Evolutionary conservation across 2,329 filamentous ascomycete genomes (phyloP).

Genomic region (Pseudocercospora macadamiae): DNA sequence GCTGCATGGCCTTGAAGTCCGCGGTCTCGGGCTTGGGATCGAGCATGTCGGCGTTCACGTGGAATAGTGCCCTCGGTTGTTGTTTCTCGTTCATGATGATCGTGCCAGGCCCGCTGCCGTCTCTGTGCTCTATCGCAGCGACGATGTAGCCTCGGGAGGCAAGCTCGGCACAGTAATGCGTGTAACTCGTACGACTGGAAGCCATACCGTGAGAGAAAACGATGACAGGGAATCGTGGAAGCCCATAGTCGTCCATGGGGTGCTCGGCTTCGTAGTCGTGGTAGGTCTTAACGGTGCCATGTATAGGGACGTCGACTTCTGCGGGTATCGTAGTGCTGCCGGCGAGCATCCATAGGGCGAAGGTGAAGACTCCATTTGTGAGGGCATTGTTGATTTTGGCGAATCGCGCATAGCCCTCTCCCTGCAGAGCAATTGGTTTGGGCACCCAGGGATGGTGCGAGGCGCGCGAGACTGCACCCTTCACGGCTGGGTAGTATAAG

Average conservation of each 20-base stretch:
- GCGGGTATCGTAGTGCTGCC: slow-evolving; percentile 48
- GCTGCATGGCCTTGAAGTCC: slow-evolving; percentile 47
- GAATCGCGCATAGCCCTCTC: slow-evolving; percentile 49
- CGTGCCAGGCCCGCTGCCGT: slow-evolving; percentile 50
- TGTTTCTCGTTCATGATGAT: slow-evolving; percentile 43
- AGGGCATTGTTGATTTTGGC: slow-evolving; percentile 43
- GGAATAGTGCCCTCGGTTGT: slow-evolving; percentile 41
- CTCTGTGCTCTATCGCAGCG: slow-evolving; percentile 52
- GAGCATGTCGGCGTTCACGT: slow-evolving; percentile 42
- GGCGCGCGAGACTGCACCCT: slow-evolving; percentile 30
- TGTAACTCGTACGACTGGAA: slow-evolving; percentile 49
- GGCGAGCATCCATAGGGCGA: slow-evolving; percentile 46
- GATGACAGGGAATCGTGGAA: slow-evolving; percentile 45
- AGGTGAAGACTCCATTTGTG: slow-evolving; percentile 44
- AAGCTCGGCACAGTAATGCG: slow-evolving; percentile 50
- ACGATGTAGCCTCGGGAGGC: slow-evolving; percentile 51
- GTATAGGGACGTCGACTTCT: slow-evolving; percentile 47
- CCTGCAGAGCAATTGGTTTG: slow-evolving; percentile 47
- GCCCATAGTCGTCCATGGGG: slow-evolving; percentile 35
- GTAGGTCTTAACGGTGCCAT: slow-evolving; percentile 34
- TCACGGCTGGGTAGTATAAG: slow-evolving; percentile 48
- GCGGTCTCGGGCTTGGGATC: slow-evolving; percentile 32
- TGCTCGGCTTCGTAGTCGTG: slow-evolving; percentile 35
- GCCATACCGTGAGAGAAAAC: slow-evolving; percentile 54
- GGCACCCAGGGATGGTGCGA: slow-evolving; percentile 48